Evolutionary conservation across 495 filamentous ascomycete genomes (phyloP), one percentile per base, ranked within the genome.

Genomic region (Aspergillus egyptiacus): DNA sequence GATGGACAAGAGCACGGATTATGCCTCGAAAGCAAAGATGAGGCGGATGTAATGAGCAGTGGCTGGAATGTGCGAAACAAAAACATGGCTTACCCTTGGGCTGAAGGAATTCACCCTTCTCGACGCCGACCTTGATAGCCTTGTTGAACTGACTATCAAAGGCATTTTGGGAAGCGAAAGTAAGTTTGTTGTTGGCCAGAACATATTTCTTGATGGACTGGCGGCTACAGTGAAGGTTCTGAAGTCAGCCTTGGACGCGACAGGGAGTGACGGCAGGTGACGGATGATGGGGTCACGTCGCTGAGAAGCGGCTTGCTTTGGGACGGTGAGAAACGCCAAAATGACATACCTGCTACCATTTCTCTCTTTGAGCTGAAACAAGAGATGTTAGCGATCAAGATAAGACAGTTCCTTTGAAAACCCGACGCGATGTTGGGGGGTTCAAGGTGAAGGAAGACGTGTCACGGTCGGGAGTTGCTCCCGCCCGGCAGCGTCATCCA

Each of bases 161-260:
- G 64, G 82, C 81, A 38, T 74, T 75, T 59, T 85, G 82, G 27
- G 73, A 77, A 44, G 81, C 79, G 48, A 74, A 76, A 54, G 72
- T 68, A 67, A 94, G 80, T 65, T 84, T 86, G 81, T 97, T 96
- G 85, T 99, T 97, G 59, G 86, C 82, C 68, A 80, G 79, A 61
- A 99, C 87, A 75, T 97, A 99, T 71, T 99, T 96, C 86, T 96
- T 96, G 66, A 99, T 82, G 22, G 87, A 86, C 68, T 91, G 85
- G 57, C 93, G 94, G 73, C 93, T 98, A 64, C 60, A 38, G 37
- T 23, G 53, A 48, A 20, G 27, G 18, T 18, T 30, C 22, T 14
- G 20, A 46, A 7, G 41, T 60, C 39, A 60, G 54, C 37, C 35
- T 34, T 3, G 23, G 17, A 39, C 24, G 46, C 46, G 46, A 48